Evolutionary conservation across 2,329 filamentous ascomycete genomes (phyloP).

Genomic region (Penicillium frequentans): DNA sequence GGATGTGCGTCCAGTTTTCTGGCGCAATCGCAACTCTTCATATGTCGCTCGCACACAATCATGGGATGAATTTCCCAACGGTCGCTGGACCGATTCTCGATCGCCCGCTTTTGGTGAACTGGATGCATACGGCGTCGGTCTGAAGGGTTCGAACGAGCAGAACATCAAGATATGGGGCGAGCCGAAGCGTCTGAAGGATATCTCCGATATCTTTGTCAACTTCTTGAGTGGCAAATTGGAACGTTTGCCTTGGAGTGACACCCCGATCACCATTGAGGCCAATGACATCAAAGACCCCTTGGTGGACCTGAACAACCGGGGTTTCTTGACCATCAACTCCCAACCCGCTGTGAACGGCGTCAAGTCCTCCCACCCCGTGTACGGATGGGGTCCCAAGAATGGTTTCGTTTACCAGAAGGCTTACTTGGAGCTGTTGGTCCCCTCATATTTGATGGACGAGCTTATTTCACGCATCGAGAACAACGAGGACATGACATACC

Average conservation of each 20-base stretch:
- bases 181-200: slow-evolving; percentile 74
- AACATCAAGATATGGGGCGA: slow-evolving; percentile 95
- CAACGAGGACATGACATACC: slow-evolving; percentile 85
- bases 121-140: slow-evolving; percentile 87
- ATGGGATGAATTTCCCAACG: slow-evolving; percentile 99
- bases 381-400: slow-evolving; percentile 92
- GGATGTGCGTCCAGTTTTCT: slow-evolving; percentile 97
- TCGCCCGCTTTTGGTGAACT: slow-evolving; percentile 95
- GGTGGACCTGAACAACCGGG: slow-evolving; percentile 78
- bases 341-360: slow-evolving; percentile 91
- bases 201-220: slow-evolving; percentile 78
- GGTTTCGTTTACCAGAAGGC: slow-evolving; percentile 99
- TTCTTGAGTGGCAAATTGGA: slow-evolving; percentile 82
- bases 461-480: slow-evolving; percentile 75
- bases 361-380: slow-evolving; percentile 80
- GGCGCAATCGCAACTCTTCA: slow-evolving; percentile 94
- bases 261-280: slow-evolving; percentile 79
- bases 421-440: slow-evolving; percentile 87
- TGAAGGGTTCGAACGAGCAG: slow-evolving; percentile 93
- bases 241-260: slow-evolving; percentile 90
- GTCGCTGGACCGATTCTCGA: slow-evolving; percentile 94
- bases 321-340: slow-evolving; percentile 93
- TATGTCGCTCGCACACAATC: slow-evolving; percentile 95
- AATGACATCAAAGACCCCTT: slow-evolving; percentile 75
- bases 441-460: slow-evolving; percentile 74